Evolutionary conservation across 805 yeast species (phyloP), one percentile per base, ranked within the genome.

Genomic region (Ogataea paradorogensis): DNA sequence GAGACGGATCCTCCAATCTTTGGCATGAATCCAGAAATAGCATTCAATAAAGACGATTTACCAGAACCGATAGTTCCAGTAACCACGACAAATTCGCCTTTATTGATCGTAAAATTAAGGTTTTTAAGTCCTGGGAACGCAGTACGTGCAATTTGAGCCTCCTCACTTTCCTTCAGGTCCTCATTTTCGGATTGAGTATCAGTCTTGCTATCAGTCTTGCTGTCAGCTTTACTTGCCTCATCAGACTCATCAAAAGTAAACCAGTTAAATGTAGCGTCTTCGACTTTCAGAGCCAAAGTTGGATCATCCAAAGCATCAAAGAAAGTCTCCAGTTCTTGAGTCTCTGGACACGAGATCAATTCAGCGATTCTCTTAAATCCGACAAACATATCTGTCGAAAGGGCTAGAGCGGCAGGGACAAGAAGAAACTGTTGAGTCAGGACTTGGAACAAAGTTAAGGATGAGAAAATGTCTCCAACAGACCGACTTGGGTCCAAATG

Each of bases 41-140:
- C 89, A 50, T 69, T 71, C 34, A 87, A 65, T 18, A 88, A 63
- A 0, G 93, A 83, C 0, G 90, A 69, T 56, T 87, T 87, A 42
- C 96, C 95, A 1, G 87, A 71, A 9, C 95, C 95, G 51, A 85
- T 81, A 2, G 79, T 62, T 14, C 95, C 95, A 0, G 88, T 82
- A 14, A 84, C 70, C 38, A 82, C 79, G 6, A 85, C 62, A 32
- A 86, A 74, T 52, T 84, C 91, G 10, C 84, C 83, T 40, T 73
- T 73, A 34, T 67, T 59, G 30, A 85, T 63, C 1, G 61, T 52
- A 22, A 85, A 61, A 45, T 76, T 65, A 38, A 84, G 59, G 53
- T 83, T 51, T 27, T 54, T 43, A 59, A 80, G 56, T 50, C 88
- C 75, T 33, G 70, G 46, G 55, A 71, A 71, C 18, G 50, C 37